Conservation (phyloP, 176 grass and related monocot species). For the Triticum turgidum region DNA sequence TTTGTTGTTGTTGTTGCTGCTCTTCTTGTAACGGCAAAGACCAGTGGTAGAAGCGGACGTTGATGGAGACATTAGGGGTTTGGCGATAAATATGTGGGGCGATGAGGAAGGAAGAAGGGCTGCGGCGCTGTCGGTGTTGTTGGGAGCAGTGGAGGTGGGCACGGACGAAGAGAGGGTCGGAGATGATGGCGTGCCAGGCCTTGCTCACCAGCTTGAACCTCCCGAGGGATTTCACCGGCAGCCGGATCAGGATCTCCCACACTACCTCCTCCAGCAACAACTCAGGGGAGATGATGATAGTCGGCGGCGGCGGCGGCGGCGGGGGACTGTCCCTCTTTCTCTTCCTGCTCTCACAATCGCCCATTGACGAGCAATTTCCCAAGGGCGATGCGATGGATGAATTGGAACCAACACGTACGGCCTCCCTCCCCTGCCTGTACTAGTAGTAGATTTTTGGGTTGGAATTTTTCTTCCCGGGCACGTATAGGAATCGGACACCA, state of each 20-base stretch:
- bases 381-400: too few relatives aligned
- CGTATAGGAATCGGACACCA: too few relatives aligned
- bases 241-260: neutral
- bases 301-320: neutral
- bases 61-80: neutral
- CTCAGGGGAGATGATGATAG: neutral
- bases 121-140: neutral
- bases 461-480: too few relatives aligned
- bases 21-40: neutral
- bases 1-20: too few relatives aligned
- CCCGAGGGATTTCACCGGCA: neutral
- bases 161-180: neutral
- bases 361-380: too few relatives aligned
- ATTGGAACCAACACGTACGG: too few relatives aligned
- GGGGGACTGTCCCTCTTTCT: neutral
- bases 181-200: slow-evolving; percentile 13
- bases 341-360: neutral
- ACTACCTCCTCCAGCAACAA: neutral
- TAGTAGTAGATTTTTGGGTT: too few relatives aligned
- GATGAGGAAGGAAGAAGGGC: slow-evolving; percentile 13
- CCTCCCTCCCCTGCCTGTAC: too few relatives aligned
- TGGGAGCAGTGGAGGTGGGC: slow-evolving; percentile 8
- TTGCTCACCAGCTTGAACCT: slow-evolving; percentile 10
- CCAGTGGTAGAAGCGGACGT: slow-evolving; percentile 10
- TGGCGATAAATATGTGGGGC: neutral